These are phyloP conservation scores for Phytophthora pini DNA, from an alignment of 352 stramenopile species.

Conservation along the genomic window DNA sequence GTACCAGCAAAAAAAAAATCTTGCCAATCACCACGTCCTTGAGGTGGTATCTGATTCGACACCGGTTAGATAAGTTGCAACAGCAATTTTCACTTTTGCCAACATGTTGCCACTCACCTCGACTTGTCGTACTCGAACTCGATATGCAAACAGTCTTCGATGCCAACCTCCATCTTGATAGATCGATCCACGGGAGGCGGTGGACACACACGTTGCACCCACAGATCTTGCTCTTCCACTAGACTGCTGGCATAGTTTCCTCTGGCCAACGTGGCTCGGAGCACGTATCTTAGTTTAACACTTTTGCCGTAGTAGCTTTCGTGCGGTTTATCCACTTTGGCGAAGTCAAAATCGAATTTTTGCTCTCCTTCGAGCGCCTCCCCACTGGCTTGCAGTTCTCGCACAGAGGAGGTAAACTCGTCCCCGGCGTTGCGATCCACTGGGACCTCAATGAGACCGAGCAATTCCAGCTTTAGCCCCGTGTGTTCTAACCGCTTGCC, in stretches of 20 bases:
- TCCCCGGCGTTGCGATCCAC: constrained; percentile 81
- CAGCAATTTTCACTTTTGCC: too few species aligned
- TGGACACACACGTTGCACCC: constrained; percentile 81
- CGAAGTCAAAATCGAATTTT: constrained; percentile 94
- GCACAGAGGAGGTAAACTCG: constrained; percentile 94
- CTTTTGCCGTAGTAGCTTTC: constrained; percentile 98
- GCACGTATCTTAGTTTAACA: constrained; percentile 96
- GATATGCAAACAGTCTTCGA: constrained; percentile 99
- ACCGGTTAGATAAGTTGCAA: not conserved
- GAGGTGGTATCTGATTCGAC: constrained; percentile 81
- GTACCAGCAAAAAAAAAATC: constrained; percentile 98
- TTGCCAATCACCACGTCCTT: constrained; percentile 97
- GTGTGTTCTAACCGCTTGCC: constrained; percentile 96
- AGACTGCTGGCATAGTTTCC: constrained; percentile 91
- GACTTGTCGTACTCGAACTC: constrained; percentile 99
- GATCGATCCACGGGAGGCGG: constrained; percentile 88
- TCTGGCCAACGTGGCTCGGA: constrained; percentile 93
- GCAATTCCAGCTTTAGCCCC: constrained; percentile 96
- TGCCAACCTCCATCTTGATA: constrained; percentile 99
- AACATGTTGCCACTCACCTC: constrained; percentile 68
- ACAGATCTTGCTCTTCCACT: constrained; percentile 94
- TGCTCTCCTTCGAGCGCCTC: constrained; percentile 55
- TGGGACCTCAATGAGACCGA: constrained; percentile 93
- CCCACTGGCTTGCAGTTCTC: constrained; percentile 91
- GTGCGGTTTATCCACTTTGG: constrained; percentile 93